Evolutionary conservation across 805 yeast genomes (phyloP), one percentile per base, ranked within the genome.

Genomic region (Cyberlindnera mrakii): DNA sequence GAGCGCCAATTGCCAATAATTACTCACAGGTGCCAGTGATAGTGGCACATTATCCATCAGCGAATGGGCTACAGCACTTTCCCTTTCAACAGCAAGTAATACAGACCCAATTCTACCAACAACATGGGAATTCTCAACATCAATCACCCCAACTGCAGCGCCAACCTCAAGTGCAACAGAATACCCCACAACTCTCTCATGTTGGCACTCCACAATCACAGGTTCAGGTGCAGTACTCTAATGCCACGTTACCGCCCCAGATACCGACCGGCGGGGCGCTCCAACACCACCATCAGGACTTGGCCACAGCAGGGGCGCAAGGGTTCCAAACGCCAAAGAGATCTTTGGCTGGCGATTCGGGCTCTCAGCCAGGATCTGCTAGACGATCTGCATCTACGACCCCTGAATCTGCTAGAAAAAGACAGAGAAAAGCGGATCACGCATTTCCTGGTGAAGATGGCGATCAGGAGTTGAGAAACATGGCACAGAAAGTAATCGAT

Each of bases 391-490:
- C 36, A 6, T 15, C 36, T 10, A 20, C 47, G 13, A 50, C 53
- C 0, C 53, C 58, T 20, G 57, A 50, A 25, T 45, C 58, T 10
- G 52, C 48, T n/a, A 51, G 52, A 30, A 58, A 56, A 37, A 54
- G 53, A 35, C 48, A 42, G 30, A 54, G 58, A 52, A 52, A 54
- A 38, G 49, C 59, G 1, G 60, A 57, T 34, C 55, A 52, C 34
- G 51, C 59, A 4, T 39, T 50, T 37, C 54, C 58, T 30, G 59
- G 57, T 35, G 62, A 58, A 36, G 65, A 63, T 15, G 64, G 68
- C 11, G 72, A 69, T 39, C 46, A 46, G 11, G 69, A 69, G 42
- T 48, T 70, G 45, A 67, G 60, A 48, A 59, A 55, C 38, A 47
- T 68, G 38, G 74, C 75, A 3, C 42, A 47, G 16, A 52, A 54